Conservation (phyloP, 2,329 filamentous ascomycete genomes). For the Paraconiothyrium brasiliense region DNA sequence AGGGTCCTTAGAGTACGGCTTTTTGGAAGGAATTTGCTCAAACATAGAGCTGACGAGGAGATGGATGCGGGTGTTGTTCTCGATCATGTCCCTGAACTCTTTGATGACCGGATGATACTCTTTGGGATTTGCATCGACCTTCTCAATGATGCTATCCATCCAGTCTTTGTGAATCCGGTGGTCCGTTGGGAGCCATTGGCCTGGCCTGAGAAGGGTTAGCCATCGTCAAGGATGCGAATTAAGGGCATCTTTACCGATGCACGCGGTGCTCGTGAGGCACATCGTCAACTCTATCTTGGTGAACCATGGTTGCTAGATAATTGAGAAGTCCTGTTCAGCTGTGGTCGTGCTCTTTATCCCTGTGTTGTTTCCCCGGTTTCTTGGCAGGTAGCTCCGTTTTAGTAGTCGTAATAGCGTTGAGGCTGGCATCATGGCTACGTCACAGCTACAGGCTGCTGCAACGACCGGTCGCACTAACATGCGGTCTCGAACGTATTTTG, state of each 20-base stretch:
- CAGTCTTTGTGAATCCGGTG: slow-evolving; percentile 70
- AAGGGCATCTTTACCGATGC: slow-evolving; percentile 23
- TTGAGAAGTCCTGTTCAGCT: not conserved
- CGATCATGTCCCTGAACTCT: slow-evolving; percentile 74
- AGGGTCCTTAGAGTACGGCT: slow-evolving; percentile 69
- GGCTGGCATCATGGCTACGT: slow-evolving; percentile 6
- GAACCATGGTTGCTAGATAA: not conserved
- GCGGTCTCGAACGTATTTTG: not conserved
- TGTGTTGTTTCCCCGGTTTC: not conserved
- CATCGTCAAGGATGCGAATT: not conserved
- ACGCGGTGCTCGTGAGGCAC: slow-evolving; percentile 30
- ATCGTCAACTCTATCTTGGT: slow-evolving; percentile 16
- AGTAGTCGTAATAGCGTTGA: not conserved
- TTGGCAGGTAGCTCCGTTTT: not conserved
- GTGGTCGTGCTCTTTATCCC: not conserved
- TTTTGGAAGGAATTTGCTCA: slow-evolving; percentile 69
- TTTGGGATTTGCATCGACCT: slow-evolving; percentile 62
- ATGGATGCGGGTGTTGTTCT: slow-evolving; percentile 69
- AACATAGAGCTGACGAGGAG: slow-evolving; percentile 76
- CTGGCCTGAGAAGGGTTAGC: not conserved
- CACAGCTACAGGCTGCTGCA: not conserved
- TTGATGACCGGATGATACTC: slow-evolving; percentile 67
- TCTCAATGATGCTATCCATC: slow-evolving; percentile 65
- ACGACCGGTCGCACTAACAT: not conserved
- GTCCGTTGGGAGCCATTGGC: slow-evolving; percentile 69